A percentile compares a stretch with the other conserved stretches of the same genome.
Conservation (phyloP, 2,329 filamentous ascomycete genomes). For the Remersonia thermophila region DNA sequence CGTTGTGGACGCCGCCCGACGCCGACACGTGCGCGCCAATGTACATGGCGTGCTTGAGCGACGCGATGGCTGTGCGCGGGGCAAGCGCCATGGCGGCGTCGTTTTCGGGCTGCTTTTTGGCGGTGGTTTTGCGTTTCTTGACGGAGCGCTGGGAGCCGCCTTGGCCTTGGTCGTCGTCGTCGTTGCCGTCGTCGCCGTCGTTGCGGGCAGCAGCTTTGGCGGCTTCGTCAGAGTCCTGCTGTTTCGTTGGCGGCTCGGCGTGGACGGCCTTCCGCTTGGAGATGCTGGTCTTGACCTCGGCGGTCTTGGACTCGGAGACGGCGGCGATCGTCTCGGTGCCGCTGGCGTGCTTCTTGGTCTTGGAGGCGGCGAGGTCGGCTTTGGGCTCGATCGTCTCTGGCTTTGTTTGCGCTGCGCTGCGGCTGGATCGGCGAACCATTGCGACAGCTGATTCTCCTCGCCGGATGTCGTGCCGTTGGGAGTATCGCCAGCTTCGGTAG, state of each 20-base stretch:
- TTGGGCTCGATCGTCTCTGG: background rate
- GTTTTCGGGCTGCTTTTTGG: slow-evolving; percentile 34
- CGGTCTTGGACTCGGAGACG: background rate
- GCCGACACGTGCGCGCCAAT: slow-evolving; percentile 87
- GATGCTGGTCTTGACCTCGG: background rate
- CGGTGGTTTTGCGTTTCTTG: slow-evolving; percentile 17
- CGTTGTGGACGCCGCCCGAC: slow-evolving; percentile 85
- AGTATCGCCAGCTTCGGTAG: too few relatives aligned
- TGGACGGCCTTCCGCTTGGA: background rate
- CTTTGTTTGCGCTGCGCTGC: background rate
- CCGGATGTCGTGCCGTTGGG: too few relatives aligned
- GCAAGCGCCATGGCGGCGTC: slow-evolving; percentile 50
- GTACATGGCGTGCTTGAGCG: slow-evolving; percentile 59
- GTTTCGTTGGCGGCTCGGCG: too few relatives aligned
- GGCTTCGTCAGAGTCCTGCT: too few relatives aligned
- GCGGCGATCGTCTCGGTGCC: background rate
- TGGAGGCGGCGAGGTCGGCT: background rate
- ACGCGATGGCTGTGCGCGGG: slow-evolving; percentile 48
- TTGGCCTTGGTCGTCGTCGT: slow-evolving; percentile 13
- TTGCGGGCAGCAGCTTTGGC: slow-evolving; percentile 3
- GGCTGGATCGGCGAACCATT: background rate
- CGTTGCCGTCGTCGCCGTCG: slow-evolving; percentile 12
- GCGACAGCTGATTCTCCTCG: too few relatives aligned
- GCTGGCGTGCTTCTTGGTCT: background rate
- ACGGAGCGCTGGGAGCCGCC: slow-evolving; percentile 15